phyloP scores from a whole-genome alignment of 176 grass and related monocot species.

The Luzula sylvatica region DNA sequence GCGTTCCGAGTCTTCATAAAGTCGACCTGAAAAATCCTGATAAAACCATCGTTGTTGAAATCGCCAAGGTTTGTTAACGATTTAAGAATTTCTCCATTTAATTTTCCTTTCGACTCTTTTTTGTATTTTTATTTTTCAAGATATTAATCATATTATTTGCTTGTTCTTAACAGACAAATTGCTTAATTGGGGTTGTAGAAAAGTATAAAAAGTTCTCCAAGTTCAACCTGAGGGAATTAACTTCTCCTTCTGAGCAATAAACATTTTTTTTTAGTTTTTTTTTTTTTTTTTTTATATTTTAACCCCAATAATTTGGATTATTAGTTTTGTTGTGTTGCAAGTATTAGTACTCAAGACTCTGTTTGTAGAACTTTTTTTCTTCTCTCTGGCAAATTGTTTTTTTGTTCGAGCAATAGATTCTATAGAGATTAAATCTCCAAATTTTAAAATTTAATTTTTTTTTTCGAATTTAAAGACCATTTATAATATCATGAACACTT shows the following conservation, averaged over 20 bases:
- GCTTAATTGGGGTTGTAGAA: slow-evolving; percentile 70
- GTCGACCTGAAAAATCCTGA: slow-evolving; percentile 89
- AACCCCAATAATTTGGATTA: not conserved
- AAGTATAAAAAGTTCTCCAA: slow-evolving; percentile 83
- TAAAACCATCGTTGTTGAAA: slow-evolving; percentile 78
- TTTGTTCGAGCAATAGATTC: too few relatives aligned
- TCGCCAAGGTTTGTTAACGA: slow-evolving; percentile 65
- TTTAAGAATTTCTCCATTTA: not conserved
- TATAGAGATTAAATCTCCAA: not conserved
- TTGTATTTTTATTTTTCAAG: not conserved
- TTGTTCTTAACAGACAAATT: slow-evolving; percentile 61
- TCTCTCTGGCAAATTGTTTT: too few relatives aligned
- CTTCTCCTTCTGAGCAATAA: slow-evolving; percentile 48
- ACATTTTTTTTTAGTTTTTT: not conserved
- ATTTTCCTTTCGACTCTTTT: not conserved
- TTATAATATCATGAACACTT: too few relatives aligned
- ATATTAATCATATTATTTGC: not conserved
- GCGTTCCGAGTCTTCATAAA: slow-evolving; percentile 68
- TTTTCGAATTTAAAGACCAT: too few relatives aligned
- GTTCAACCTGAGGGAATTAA: slow-evolving; percentile 89
- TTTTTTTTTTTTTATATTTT: not conserved
- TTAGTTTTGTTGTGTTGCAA: not conserved
- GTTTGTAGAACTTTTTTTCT: too few relatives aligned
- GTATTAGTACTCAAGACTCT: too few relatives aligned
- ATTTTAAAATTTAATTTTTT: slow-evolving; percentile 12